phyloP scores from a whole-genome alignment of 1,284 basidiomycete species.

The Ganoderma lingzhi region DNA sequence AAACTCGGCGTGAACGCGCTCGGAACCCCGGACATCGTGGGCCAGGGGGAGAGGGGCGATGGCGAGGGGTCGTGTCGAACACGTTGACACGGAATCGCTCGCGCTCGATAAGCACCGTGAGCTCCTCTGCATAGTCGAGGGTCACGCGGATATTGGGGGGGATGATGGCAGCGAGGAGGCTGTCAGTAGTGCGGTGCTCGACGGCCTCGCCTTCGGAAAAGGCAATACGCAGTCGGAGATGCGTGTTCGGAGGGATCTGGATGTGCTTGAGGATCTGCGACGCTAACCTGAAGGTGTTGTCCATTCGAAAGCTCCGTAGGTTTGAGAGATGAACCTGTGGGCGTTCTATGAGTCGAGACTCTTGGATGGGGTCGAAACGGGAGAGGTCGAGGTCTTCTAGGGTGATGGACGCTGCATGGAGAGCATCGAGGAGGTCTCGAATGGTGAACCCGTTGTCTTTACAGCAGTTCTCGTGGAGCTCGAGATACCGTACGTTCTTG shows the following conservation, averaged over 20 bases:
- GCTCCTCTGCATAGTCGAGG: background rate
- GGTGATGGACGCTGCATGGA: background rate
- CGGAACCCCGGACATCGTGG: background rate
- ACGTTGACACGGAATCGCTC: background rate
- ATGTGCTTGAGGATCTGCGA: constrained; percentile 2
- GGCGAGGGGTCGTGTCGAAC: background rate
- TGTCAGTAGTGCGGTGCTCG: background rate
- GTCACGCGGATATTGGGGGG: background rate
- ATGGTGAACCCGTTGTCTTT: constrained; percentile 2
- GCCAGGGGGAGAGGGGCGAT: background rate
- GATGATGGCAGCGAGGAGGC: constrained; percentile 4
- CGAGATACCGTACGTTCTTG: constrained; percentile 1
- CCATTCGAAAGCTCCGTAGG: constrained; percentile 11
- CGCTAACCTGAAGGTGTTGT: background rate
- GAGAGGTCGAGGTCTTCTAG: constrained; percentile 22
- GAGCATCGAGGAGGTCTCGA: constrained; percentile 11
- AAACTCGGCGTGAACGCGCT: background rate
- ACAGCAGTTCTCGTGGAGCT: constrained; percentile 16
- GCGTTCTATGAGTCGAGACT: background rate
- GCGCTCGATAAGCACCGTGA: background rate
- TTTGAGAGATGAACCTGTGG: background rate
- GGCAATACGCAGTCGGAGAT: constrained; percentile 3
- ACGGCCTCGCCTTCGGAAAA: background rate
- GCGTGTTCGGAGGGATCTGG: background rate
- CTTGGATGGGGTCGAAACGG: constrained; percentile 8